Base-by-base conservation (phyloP, 352 stramenopile genomes). In the Stramenopiles sp. region DNA sequence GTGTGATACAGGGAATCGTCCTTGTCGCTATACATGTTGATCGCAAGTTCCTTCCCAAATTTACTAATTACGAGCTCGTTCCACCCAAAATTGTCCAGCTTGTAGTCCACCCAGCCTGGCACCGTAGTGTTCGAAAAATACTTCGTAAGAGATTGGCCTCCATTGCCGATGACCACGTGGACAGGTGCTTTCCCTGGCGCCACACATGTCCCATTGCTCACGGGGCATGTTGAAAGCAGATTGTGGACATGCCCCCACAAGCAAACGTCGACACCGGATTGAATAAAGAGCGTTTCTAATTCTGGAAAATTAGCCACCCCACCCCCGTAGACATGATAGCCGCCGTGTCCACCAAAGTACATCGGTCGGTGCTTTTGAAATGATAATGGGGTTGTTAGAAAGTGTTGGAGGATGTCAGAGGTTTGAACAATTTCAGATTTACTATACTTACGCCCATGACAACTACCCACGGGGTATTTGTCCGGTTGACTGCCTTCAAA, bases 391-490 rank as follows among this genome's bases (percentile, higher is more conserved):
- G n/a, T n/a, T n/a, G n/a, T n/a, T n/a, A n/a, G n/a, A n/a, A n/a
- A n/a, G n/a, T n/a, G n/a, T n/a, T n/a, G n/a, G n/a, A n/a, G n/a
- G n/a, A n/a, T n/a, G n/a, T n/a, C n/a, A n/a, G n/a, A n/a, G n/a
- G n/a, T n/a, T n/a, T n/a, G n/a, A n/a, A n/a, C n/a, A n/a, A n/a
- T n/a, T n/a, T n/a, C n/a, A n/a, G n/a, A n/a, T n/a, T n/a, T n/a
- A n/a, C n/a, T n/a, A n/a, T n/a, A n/a, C n/a, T n/a, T n/a, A n/a
- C n/a, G 1, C 86, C 81, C 75, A 92, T 94, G 43, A 97, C 76
- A 37, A 97, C 82, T 32, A 97, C 73, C 90, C 90, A 97, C 6
- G 92, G 92, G 18, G 87, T 96, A 73, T 87, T 78, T 0, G 68
- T 82, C 48, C 92, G 82, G 79, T 96, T 85, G 1, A 96, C 84